These are phyloP conservation scores for Domatiomyces catenatus DNA, from an alignment of 2,329 filamentous ascomycete species.

Conservation along the genomic window DNA sequence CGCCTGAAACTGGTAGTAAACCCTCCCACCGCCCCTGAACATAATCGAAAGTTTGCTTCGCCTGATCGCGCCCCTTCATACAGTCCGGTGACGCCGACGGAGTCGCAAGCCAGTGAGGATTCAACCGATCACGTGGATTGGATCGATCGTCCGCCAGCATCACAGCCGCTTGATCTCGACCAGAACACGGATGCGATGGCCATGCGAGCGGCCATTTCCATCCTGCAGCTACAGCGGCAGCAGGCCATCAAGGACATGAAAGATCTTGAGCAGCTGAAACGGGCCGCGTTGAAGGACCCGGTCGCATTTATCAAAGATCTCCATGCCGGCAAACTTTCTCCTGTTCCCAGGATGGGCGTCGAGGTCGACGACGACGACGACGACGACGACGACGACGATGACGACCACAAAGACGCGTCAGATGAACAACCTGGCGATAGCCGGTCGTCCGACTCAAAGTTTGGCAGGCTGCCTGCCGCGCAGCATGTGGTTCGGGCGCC, in stretches of 20 bases:
- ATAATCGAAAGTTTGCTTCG: constrained; percentile 16
- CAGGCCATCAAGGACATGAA: constrained; percentile 63
- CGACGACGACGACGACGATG: constrained; percentile 18
- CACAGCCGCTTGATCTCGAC: constrained; percentile 32
- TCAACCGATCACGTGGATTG: constrained; percentile 4
- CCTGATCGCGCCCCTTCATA: constrained; percentile 24
- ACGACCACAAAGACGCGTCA: too few species aligned
- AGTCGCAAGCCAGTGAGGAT: constrained; percentile 7
- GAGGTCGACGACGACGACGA: constrained; percentile 25
- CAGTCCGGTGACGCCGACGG: constrained; percentile 32
- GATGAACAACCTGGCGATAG: constrained; percentile 7
- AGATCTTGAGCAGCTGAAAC: constrained; percentile 52
- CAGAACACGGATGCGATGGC: constrained; percentile 76
- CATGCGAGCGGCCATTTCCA: constrained; percentile 66
- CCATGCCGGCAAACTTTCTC: constrained; percentile 42
- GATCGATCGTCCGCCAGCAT: constrained; percentile 21
- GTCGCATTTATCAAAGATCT: constrained; percentile 57
- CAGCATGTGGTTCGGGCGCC: constrained; percentile 77
- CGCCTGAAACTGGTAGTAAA: constrained; percentile 6
- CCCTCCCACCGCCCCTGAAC: not conserved
- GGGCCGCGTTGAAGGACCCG: constrained; percentile 55
- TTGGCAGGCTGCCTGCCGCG: constrained; percentile 54
- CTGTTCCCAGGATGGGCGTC: constrained; percentile 16
- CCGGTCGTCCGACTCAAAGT: constrained; percentile 24
- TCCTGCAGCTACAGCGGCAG: constrained; percentile 72